Base-by-base conservation (phyloP, 768 basidiomycete genomes). In the Pholiota molesta region DNA sequence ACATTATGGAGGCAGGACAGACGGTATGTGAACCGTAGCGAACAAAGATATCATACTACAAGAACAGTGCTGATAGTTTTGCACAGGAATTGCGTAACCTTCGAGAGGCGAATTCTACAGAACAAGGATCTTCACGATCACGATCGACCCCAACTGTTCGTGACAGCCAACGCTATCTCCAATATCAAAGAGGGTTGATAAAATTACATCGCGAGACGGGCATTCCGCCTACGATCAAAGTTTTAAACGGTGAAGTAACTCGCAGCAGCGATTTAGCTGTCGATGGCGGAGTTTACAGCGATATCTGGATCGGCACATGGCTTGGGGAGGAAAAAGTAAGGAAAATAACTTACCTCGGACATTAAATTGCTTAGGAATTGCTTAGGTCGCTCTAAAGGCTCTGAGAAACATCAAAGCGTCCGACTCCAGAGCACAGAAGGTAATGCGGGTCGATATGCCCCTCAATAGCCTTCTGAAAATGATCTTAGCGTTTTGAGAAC, bases 321-420 rank as follows among this genome's bases (percentile, higher is more conserved):
- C 68, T 87, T 14, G 80, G 76, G n/a, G 77, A 77, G 64, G 78
- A 83, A 65, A 84, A 82, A 74, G 85, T 81, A 58, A 21, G 59
- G 58, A 23, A 23, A 26, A 11, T 35, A 21, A 37, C 14, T 19
- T 42, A n/a, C 16, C 33, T 7, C 33, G 21, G 61, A 31, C 58
- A 40, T 54, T 14, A 33, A 33, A 49, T 31, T 23, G 37, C 10
- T 54, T 35, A n/a, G 55, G n/a, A 13, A 47, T 63, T 17, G 47
- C 31, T 19, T 60, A 86, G 85, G 86, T 87, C 42, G 87, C 87
- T 10, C 67, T 88, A 55, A 88, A 87, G 64, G 80, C 80, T 13
- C 62, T 87, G 6, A 79, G 83, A 58, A 75, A 81, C 62, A 68
- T 85, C 45, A 79, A 77, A 63, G 74, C 79, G 11, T 69, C 77